phyloP scores from a whole-genome alignment of 2,329 filamentous ascomycete genomes.

The Grosmannia serpens region DNA sequence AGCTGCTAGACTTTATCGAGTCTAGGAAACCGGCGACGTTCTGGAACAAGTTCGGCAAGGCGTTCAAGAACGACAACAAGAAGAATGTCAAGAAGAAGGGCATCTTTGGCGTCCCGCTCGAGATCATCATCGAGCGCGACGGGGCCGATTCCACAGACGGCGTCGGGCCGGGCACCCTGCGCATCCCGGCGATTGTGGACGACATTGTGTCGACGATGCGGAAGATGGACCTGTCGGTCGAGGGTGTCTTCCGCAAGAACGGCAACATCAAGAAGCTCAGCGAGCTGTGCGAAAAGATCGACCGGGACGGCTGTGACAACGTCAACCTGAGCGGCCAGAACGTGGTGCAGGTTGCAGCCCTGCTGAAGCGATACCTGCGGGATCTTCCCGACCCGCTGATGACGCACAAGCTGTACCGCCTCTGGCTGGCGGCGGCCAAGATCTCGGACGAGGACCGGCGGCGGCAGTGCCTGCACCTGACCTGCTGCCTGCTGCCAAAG shows the following conservation, averaged over 20 bases:
- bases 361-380: constrained; percentile 89
- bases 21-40: constrained; percentile 81
- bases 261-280: constrained; percentile 93
- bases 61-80: constrained; percentile 75
- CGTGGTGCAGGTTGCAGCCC: constrained; percentile 84
- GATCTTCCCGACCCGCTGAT: constrained; percentile 90
- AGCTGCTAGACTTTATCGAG: constrained; percentile 85
- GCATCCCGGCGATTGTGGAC: constrained; percentile 89
- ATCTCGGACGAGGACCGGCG: constrained; percentile 72
- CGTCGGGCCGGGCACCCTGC: constrained; percentile 80
- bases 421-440: constrained; percentile 86
- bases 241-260: constrained; percentile 98
- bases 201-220: constrained; percentile 90
- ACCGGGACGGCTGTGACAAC: constrained; percentile 71
- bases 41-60: constrained; percentile 97
- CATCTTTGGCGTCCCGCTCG: constrained; percentile 81
- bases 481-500: constrained; percentile 87
- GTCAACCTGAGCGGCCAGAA: constrained; percentile 81
- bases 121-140: constrained; percentile 81
- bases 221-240: constrained; percentile 97
- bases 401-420: constrained; percentile 84
- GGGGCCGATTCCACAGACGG: constrained; percentile 97
- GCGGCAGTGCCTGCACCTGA: constrained; percentile 75
- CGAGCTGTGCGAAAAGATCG: constrained; percentile 75
- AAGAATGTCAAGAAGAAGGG: constrained; percentile 83